Base-by-base conservation (phyloP, 192 early-diverging fungal genomes). In the Backusella mclennaniae region DNA sequence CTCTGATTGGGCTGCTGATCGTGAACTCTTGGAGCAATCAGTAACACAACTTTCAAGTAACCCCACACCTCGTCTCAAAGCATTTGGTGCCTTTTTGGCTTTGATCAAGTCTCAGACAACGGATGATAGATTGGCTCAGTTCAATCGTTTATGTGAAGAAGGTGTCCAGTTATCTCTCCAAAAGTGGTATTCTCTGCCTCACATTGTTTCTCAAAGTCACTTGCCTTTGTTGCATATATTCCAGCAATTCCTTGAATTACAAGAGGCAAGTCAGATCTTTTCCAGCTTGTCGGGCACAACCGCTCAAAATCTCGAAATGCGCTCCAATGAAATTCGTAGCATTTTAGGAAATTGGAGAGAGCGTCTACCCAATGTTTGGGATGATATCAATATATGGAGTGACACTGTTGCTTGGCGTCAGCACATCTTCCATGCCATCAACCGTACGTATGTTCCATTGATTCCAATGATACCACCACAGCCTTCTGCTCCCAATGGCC, bases 311-410 rank as follows among this genome's bases (percentile, higher is more conserved):
- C 89, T 98, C 38, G 96, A 98, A 56, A 82, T 79, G 74, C 94
- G 95, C 76, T 93, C 95, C 17, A 89, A 90, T 69, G 97, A 98
- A 63, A 83, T 99, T 33, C 98, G 98, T 79, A 91, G 91, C 38
- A 90, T 93, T 23, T 82, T 99, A 23, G 89, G 92, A 70, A 99
- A 95, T 4, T 99, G 98, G 98, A 86, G 97, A 75, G 98, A 99
- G 76, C 89, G 98, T 15, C 84, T 99, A 52, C 98, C 98, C 14
- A 99, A 97, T 80, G 87, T 88, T 44, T 97, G 96, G 95, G 97
- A 99, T 77, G 96, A 98, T 76, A 99, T 99, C 81, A 94, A 94
- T 71, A 86, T 99, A 8, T 99, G 98, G 98, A 97, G 95, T 77
- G 95, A 98, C 74, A 79, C 99, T 63, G 95, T 99, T 6, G 94